Evolutionary conservation across 2,329 filamentous ascomycete species (phyloP).

Genomic region (Botrytis medusae): DNA sequence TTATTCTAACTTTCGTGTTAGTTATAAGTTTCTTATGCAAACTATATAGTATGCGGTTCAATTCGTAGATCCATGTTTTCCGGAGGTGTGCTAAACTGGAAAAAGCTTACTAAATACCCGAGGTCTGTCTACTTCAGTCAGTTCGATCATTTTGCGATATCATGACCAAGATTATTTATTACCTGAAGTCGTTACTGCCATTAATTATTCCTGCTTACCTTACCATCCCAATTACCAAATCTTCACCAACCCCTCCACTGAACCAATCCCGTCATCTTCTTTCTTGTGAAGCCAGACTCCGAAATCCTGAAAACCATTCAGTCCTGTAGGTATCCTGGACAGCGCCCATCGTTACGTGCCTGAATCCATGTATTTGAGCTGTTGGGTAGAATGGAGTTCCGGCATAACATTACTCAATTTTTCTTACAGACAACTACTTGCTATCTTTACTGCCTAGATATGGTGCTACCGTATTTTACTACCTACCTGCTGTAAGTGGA

Average conservation of each 20-base stretch:
- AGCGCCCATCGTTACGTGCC: not conserved
- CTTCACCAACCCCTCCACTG: not conserved
- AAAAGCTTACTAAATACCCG: not conserved
- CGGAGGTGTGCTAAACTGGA: not conserved
- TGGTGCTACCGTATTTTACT: not conserved
- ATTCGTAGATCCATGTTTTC: not conserved
- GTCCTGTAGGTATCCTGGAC: conserved; percentile 8
- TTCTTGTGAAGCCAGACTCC: not conserved
- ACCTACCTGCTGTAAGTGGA: not conserved
- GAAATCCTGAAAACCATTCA: not conserved
- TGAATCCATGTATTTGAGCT: not conserved
- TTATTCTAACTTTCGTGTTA: not conserved
- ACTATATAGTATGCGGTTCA: not conserved
- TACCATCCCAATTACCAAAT: not conserved
- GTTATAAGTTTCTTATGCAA: not conserved
- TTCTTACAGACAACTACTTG: not conserved
- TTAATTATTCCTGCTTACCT: not conserved
- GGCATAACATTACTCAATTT: not conserved
- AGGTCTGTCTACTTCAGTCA: not conserved
- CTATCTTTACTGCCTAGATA: conserved; percentile 8
- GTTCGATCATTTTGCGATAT: not conserved
- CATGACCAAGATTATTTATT: conserved; percentile 3
- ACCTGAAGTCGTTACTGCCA: conserved; percentile 2
- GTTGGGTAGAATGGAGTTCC: not conserved
- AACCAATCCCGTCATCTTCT: not conserved